Evolutionary conservation across 805 yeast species (phyloP).

Genomic region (Zygosaccharomyces rouxii): DNA sequence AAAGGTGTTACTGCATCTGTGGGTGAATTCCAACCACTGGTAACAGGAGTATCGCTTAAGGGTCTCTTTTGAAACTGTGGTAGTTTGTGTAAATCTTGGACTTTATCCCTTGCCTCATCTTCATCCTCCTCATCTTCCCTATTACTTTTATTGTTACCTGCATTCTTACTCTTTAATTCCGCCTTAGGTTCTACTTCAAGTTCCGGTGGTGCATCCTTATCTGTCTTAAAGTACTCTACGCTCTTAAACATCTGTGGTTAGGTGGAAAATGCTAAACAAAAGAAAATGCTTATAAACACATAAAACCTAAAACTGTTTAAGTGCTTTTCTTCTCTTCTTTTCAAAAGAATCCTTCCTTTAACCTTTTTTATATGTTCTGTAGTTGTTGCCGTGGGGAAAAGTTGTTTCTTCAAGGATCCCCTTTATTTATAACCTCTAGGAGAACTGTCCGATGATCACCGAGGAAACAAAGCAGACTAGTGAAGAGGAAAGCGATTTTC

Average conservation of each 20-base stretch:
- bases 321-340: neutral
- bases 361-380: neutral
- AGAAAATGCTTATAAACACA: neutral
- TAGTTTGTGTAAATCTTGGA: slow-evolving; percentile 7
- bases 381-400: neutral
- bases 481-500: neutral
- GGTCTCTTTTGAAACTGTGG: slow-evolving; percentile 71
- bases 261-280: neutral
- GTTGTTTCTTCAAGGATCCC: neutral
- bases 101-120: slow-evolving; percentile 5
- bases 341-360: neutral
- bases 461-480: neutral
- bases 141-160: slow-evolving; percentile 3
- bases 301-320: neutral
- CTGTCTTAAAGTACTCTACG: slow-evolving; percentile 19
- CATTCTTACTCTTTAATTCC: neutral
- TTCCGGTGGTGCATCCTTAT: slow-evolving; percentile 20
- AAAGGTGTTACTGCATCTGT: slow-evolving; percentile 30
- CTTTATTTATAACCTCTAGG: neutral
- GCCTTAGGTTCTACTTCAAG: slow-evolving; percentile 24
- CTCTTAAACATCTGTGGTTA: slow-evolving; percentile 19
- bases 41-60: slow-evolving; percentile 67
- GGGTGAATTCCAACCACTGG: slow-evolving; percentile 56
- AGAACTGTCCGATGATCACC: neutral
- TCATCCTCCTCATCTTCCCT: neutral